phyloP scores from a whole-genome alignment of 768 basidiomycete genomes.

The Trametes punicea region DNA sequence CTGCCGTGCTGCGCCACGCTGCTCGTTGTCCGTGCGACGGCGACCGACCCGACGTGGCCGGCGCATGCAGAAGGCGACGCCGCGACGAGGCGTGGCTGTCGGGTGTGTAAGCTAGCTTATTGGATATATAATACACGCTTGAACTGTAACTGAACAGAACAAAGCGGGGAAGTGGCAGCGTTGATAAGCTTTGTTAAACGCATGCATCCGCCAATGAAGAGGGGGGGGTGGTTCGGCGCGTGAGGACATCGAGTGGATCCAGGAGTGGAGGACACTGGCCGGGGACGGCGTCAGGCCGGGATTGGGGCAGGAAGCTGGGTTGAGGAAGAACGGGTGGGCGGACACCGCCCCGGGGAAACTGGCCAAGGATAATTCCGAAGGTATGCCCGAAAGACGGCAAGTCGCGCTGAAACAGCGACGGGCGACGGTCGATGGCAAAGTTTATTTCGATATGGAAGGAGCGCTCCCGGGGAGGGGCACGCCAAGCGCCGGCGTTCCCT shows the following conservation, averaged over 20 bases:
- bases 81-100: background rate
- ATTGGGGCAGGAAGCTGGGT: background rate
- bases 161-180: too few species aligned
- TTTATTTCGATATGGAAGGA: slow-evolving; percentile 19
- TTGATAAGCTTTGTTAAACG: too few species aligned
- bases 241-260: too few species aligned
- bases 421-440: slow-evolving; percentile 14
- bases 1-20: background rate
- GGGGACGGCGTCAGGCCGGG: too few species aligned
- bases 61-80: background rate
- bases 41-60: background rate
- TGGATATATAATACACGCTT: too few species aligned
- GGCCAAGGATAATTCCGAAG: slow-evolving; percentile 13
- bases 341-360: slow-evolving; percentile 7
- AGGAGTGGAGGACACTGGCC: too few species aligned
- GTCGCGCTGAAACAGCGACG: slow-evolving; percentile 20
- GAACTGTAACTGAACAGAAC: too few species aligned
- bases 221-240: too few species aligned
- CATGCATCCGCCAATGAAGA: too few species aligned
- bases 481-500: slow-evolving; percentile 11
- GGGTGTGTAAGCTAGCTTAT: too few species aligned
- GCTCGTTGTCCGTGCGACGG: background rate
- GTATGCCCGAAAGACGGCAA: slow-evolving; percentile 15
- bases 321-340: background rate
- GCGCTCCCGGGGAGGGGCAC: background rate